Base-by-base conservation (phyloP, 108 stramenopile genomes). In the Cyclotella baltica region DNA sequence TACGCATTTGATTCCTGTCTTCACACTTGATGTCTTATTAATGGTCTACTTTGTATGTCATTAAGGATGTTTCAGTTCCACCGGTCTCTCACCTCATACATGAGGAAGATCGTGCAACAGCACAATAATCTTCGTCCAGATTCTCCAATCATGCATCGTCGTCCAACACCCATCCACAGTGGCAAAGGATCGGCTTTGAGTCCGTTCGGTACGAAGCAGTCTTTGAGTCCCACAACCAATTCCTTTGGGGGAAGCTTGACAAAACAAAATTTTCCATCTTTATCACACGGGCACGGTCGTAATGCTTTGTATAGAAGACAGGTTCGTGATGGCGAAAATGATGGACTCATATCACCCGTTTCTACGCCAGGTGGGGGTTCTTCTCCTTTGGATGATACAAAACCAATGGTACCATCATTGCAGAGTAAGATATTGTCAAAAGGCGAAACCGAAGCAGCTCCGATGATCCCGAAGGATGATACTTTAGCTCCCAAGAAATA, bases 61-160 rank as follows among this genome's bases (percentile, higher is more conserved):
- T n/a, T n/a, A n/a, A n/a, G 93, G 93, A 75, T 94, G 52, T 90
- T 94, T 63, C 88, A 94, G 70, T 92, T 94, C 66, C 93, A 92
- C 77, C 64, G 88, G 55, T 89, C 93, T 38, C 67, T 93, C 27
- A 70, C 85, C 0, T 88, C 73, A 1, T 86, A 88, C 47, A 81
- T 93, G 73, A 73, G 69, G 56, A 69, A 84, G 34, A 78, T 90
- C 37, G 86, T 89, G 51, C 83, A 90, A 37, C 50, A 47, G 25
- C 23, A 66, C 40, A 27, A 40, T 6, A 10, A 2, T 6, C 55
- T 27, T 25, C 55, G 67, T 2, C 19, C 67, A 53, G 67, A 68
- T 29, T 68, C 50, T 20, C 51, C 51, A 33, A 33, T 53, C 9
- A 22, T 47, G 3, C 40, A 75, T 23, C 35, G 38, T 75, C 74